Evolutionary conservation across 2,329 filamentous ascomycete species (phyloP), one percentile per base, ranked within the genome.

Genomic region (Penicillium digitatum): DNA sequence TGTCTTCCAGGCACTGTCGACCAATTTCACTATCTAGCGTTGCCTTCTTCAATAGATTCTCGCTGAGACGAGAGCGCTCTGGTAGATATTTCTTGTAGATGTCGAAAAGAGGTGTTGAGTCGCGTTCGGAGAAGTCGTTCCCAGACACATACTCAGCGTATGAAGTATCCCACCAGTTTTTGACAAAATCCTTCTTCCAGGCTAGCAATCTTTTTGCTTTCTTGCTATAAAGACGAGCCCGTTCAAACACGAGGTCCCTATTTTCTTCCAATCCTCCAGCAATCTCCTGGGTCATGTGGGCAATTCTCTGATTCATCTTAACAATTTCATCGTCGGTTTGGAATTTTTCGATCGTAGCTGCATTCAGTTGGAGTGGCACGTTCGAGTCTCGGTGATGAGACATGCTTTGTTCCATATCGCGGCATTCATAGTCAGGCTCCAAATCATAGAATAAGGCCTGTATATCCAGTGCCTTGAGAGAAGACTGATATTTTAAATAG

Each of bases 1-100:
- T 61, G 39, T 67, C 59, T 8, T 57, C 32, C 8, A 67, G 39
- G 24, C 52, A 67, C 42, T 62, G 42, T 48, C 54, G 54, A 37
- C 59, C 43, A 39, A 53, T 14, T 8, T 57, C 26, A 50, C 63
- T 66, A 27, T 66, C 57, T n/a, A 66, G 40, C n/a, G 49, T 26
- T 39, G 39, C 32, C 26, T 65, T 34, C 37, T 51, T 58, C 6
- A 66, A 67, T 8, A 64, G 31, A 12, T 47, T 54, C 22, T 62
- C 39, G 2, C 46, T 35, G 1, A 67, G 38, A 0, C 45, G 44
- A 14, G 48, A 45, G 38, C 58, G 39, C 48, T 59, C 48, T 37
- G 49, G 59, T 16, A 62, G 46, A 50, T 64, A 64, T 49, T 63
- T 64, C 34, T 44, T 56, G 26, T 56, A 64, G n/a, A 66, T 62